phyloP scores from a whole-genome alignment of 129 eudicot species.

The Tagetes erecta region DNA sequence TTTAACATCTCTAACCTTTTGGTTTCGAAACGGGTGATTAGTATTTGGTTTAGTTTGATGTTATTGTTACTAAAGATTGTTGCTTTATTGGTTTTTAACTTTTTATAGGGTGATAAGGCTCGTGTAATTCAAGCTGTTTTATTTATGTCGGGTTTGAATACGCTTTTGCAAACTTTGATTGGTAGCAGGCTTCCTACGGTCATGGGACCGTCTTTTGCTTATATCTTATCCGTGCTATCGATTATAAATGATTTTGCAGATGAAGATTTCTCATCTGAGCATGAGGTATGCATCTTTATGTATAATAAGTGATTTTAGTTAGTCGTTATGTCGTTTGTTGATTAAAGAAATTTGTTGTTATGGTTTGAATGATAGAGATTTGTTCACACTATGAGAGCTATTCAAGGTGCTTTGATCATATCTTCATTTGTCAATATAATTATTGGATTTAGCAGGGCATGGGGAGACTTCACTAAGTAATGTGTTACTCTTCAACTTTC shows the following conservation, averaged over 20 bases:
- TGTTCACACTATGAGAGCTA: constrained; percentile 78
- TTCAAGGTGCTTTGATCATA: constrained; percentile 88
- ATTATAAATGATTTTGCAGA: constrained; percentile 60
- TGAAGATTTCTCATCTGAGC: constrained; percentile 54
- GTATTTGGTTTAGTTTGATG: constrained; percentile 1
- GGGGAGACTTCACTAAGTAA: constrained; percentile 91
- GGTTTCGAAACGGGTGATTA: not conserved
- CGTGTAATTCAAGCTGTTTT: constrained; percentile 81
- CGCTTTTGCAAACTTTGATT: constrained; percentile 82
- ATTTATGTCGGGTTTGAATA: constrained; percentile 84
- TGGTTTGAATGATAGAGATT: constrained; percentile 59
- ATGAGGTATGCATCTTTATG: constrained; percentile 47
- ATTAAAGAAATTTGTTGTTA: not conserved
- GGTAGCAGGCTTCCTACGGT: constrained; percentile 95
- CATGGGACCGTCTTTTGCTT: constrained; percentile 98
- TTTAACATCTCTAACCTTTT: not conserved
- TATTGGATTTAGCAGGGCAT: constrained; percentile 71
- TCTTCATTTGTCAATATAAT: constrained; percentile 78
- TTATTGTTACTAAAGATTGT: constrained; percentile 26
- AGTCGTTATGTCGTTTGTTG: not conserved
- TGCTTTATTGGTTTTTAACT: constrained; percentile 15
- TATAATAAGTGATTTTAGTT: not conserved
- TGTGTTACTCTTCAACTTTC: constrained; percentile 6
- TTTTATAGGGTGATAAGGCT: constrained; percentile 83
- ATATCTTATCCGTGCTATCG: constrained; percentile 56